Base-by-base conservation (phyloP, 139 green algal genomes). In the Chlamydomonas incerta region DNA sequence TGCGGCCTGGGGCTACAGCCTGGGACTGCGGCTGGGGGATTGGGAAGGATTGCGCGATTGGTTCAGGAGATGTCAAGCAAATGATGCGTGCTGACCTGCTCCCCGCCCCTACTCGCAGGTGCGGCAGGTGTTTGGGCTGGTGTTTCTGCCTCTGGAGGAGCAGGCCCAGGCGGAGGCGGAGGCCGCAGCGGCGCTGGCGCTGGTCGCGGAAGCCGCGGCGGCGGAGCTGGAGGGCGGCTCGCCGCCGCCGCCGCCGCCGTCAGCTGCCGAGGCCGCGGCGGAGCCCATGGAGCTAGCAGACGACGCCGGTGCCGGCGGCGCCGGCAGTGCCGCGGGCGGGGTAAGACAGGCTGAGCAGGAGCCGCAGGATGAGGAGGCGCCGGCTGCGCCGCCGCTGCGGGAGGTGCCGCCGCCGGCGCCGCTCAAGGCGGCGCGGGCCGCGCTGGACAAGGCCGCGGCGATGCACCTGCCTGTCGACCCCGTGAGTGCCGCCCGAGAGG, bases 381-480 rank as follows among this genome's bases (percentile, higher is more conserved):
- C 55, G 41, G 41, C 41, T 5, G 6, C 41, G 41, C 41, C 5
- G 41, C 35, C 69, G 34, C 69, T 55, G 13, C 34, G 55, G 6
- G 55, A 26, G 20, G 23, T 11, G n/a, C 11, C 31, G 31, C 31
- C 31, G 2, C n/a, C 8, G 15, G 72, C 50, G 18, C 21, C 79
- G 35, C 66, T 75, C 1, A 34, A 57, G 24, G 79, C 46, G 33
- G 79, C 79, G 8, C 79, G 79, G 1, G 23, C 21, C 46, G 65
- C 65, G 0, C 79, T 85, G 5, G 66, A 75, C 24, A 50, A 50
- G 20, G 79, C 79, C 4, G 66, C 65, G 65, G 47, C 50, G 20
- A 65, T 75, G 8, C 31, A 29, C 21, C 66, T 85, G 18, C 79
- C 79, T 13, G 79, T 85, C 47, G 79, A 85, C 47, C 47, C 65